phyloP scores from a whole-genome alignment of 352 stramenopile genomes.

The Globisporangium takayamanum region DNA sequence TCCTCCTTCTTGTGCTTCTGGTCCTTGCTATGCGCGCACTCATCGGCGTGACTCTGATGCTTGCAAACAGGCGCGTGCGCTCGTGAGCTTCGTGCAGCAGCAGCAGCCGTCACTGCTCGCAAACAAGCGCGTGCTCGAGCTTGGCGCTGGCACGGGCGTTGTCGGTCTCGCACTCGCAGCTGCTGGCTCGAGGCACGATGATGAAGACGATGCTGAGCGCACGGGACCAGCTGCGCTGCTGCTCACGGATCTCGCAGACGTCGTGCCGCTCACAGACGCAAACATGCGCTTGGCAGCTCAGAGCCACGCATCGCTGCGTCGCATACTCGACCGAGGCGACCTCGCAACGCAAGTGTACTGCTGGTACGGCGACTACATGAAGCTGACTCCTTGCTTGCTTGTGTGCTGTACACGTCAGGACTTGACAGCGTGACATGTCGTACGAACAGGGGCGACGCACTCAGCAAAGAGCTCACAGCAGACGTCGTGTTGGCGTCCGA shows the following conservation, averaged over 20 bases:
- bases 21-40: background rate
- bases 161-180: conserved; percentile 27
- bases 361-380: conserved; percentile 24
- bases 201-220: background rate
- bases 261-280: conserved; percentile 33
- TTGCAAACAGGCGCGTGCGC: conserved; percentile 29
- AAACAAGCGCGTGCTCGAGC: conserved; percentile 37
- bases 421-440: background rate
- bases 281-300: conserved; percentile 26
- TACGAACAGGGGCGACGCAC: conserved; percentile 6
- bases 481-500: conserved; percentile 49
- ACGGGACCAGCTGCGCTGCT: conserved; percentile 22
- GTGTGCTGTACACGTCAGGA: background rate
- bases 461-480: background rate
- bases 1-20: background rate
- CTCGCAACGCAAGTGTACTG: conserved; percentile 24
- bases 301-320: conserved; percentile 18
- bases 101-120: conserved; percentile 21
- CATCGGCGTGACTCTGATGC: too few species aligned
- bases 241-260: conserved; percentile 45
- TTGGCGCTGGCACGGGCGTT: conserved; percentile 46
- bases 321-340: conserved; percentile 12
- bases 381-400: background rate
- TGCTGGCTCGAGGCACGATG: background rate
- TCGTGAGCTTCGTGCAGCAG: conserved; percentile 34